Evolutionary conservation across 768 basidiomycete genomes (phyloP).

Genomic region (Tylopilus plumbeoviolaceoides): DNA sequence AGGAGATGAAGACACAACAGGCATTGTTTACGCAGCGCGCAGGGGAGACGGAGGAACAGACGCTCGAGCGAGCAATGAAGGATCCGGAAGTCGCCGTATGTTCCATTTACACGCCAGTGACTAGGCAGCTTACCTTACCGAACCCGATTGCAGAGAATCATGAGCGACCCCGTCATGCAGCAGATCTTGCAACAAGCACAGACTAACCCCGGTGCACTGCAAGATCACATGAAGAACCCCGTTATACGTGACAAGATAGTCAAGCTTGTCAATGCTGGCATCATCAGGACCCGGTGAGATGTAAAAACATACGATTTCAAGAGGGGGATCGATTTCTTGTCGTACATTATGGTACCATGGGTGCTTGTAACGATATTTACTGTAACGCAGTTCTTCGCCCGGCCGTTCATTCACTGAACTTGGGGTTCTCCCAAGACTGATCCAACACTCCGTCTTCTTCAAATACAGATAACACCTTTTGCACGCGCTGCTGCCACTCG

Average conservation of each 20-base stretch:
- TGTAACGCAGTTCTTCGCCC: conserved; percentile 6
- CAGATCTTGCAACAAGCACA: conserved; percentile 94
- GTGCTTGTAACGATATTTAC: conserved; percentile 18
- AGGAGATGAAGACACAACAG: conserved; percentile 76
- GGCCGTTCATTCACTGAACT: conserved; percentile 7
- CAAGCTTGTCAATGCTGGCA: conserved; percentile 89
- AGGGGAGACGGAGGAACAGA: conserved; percentile 89
- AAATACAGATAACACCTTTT: conserved; percentile 41
- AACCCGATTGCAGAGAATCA: conserved; percentile 55
- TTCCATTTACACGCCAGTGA: conserved; percentile 12
- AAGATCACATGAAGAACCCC: conserved; percentile 96
- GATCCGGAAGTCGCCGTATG: conserved; percentile 93
- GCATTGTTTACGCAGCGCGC: conserved; percentile 76
- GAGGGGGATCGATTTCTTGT: conserved; percentile 11
- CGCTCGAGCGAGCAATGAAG: conserved; percentile 89
- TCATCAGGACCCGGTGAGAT: conserved; percentile 78
- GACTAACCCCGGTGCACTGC: conserved; percentile 78
- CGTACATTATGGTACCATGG: conserved; percentile 20
- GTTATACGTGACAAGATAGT: conserved; percentile 74
- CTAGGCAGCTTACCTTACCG: conserved; percentile 11
- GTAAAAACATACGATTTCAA: not conserved
- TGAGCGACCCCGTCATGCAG: conserved; percentile 92
- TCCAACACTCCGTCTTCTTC: conserved; percentile 50
- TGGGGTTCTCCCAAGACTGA: conserved; percentile 72
- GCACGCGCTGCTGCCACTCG: conserved; percentile 40